A percentile compares a stretch with the other conserved stretches of the same genome.
Conservation (phyloP, 306 rosid genomes). For the Datisca glomerata region DNA sequence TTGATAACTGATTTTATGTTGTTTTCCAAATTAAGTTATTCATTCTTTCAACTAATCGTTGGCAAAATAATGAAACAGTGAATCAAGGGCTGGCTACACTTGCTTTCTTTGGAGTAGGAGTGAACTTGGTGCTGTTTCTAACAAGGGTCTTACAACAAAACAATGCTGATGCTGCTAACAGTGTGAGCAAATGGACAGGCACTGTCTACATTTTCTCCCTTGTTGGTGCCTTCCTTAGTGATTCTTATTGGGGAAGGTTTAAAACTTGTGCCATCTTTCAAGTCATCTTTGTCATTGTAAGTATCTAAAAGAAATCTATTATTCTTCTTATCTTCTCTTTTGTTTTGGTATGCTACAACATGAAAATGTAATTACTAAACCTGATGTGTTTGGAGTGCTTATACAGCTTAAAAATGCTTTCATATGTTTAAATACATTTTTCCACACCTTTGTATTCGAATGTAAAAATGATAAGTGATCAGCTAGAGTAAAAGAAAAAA, state of each 20-base stretch:
- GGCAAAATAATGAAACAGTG: conserved; percentile 56
- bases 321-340: no score
- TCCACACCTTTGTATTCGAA: no score
- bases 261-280: conserved; percentile 86
- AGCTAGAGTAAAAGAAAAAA: no score
- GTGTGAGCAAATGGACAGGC: conserved; percentile 95
- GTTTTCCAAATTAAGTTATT: no score
- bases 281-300: conserved; percentile 70
- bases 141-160: conserved; percentile 73
- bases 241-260: conserved; percentile 93
- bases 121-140: conserved; percentile 80
- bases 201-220: conserved; percentile 89
- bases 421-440: no score
- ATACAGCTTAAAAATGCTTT: no score
- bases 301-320: conserved; percentile 15
- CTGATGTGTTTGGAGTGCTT: no score
- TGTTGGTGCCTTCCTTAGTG: conserved; percentile 97
- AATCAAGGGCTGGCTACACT: conserved; percentile 88
- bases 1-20: conserved; percentile 14
- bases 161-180: conserved; percentile 85
- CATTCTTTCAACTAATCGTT: no score
- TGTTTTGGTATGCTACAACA: no score
- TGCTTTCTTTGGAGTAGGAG: conserved; percentile 90
- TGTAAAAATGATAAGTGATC: no score
- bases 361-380: no score